These are phyloP conservation scores for Crucihimalaya himalaica DNA, from an alignment of 345 rosid genomes.

Conservation along the genomic window DNA sequence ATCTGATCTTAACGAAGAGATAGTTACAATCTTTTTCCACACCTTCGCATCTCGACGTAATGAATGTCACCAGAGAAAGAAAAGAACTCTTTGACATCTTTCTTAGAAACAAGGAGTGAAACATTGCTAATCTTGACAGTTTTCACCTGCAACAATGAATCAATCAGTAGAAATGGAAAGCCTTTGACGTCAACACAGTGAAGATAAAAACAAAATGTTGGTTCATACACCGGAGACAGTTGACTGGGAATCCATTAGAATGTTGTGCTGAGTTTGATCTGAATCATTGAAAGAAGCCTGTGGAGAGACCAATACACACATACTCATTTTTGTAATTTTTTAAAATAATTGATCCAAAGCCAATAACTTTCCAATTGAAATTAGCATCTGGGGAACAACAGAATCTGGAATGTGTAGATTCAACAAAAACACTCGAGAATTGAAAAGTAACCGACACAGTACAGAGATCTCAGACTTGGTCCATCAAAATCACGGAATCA, in stretches of 20 bases:
- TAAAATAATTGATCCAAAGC: background rate
- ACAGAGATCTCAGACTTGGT: slow-evolving; percentile 17
- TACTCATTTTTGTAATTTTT: background rate
- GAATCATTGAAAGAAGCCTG: slow-evolving; percentile 26
- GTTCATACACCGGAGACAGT: slow-evolving; percentile 21
- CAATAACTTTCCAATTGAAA: background rate
- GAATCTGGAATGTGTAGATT: slow-evolving; percentile 22
- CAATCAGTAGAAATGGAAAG: background rate
- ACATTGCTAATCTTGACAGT: slow-evolving; percentile 67
- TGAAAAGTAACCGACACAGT: slow-evolving; percentile 26
- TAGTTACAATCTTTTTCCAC: background rate
- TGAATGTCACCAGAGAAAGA: slow-evolving; percentile 82
- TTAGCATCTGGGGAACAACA: background rate
- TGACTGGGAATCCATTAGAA: slow-evolving; percentile 38
- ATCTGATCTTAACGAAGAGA: background rate
- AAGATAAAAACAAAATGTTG: background rate
- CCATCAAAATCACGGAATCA: background rate
- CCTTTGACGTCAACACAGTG: background rate
- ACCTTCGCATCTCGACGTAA: slow-evolving; percentile 74
- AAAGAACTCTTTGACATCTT: slow-evolving; percentile 73
- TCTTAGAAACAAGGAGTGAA: slow-evolving; percentile 63
- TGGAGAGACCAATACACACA: background rate
- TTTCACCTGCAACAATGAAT: slow-evolving; percentile 44
- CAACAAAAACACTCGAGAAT: background rate
- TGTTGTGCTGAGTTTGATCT: slow-evolving; percentile 32